Evolutionary conservation across 2,329 filamentous ascomycete species (phyloP).

Genomic region (Penicillium sp.): DNA sequence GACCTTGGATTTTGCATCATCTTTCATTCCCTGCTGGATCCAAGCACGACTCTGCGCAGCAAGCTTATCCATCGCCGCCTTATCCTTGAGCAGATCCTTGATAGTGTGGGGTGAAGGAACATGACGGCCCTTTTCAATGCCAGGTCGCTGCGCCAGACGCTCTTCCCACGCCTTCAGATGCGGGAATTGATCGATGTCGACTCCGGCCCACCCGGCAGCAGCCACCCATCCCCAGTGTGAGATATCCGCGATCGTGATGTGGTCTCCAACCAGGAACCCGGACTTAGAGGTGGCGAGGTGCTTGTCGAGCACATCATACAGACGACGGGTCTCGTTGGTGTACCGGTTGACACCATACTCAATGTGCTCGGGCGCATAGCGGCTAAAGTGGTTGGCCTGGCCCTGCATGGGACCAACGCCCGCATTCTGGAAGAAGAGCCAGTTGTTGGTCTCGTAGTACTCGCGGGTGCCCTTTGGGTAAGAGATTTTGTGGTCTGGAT

Average conservation of each 20-base stretch:
- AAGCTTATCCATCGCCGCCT: constrained; percentile 52
- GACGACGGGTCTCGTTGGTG: constrained; percentile 71
- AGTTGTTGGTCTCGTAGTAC: constrained; percentile 72
- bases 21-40: constrained; percentile 65
- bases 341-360: constrained; percentile 78
- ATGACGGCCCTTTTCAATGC: constrained; percentile 67
- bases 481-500: constrained; percentile 73
- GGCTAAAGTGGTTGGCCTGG: constrained; percentile 75
- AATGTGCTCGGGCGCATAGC: constrained; percentile 77
- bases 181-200: constrained; percentile 71
- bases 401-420: constrained; percentile 79
- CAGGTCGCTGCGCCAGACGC: constrained; percentile 61
- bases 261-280: constrained; percentile 49
- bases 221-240: constrained; percentile 74
- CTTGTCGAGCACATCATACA: constrained; percentile 71
- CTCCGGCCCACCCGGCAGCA: constrained; percentile 52
- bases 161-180: constrained; percentile 71
- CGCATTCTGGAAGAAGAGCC: constrained; percentile 72
- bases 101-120: constrained; percentile 60
- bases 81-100: constrained; percentile 54
- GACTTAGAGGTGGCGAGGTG: constrained; percentile 53
- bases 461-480: constrained; percentile 68
- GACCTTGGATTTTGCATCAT: constrained; percentile 51
- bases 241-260: constrained; percentile 61
- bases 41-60: constrained; percentile 53